Evolutionary conservation across 208 protist genomes (phyloP).

Genomic region (Trypanosoma lewisi): DNA sequence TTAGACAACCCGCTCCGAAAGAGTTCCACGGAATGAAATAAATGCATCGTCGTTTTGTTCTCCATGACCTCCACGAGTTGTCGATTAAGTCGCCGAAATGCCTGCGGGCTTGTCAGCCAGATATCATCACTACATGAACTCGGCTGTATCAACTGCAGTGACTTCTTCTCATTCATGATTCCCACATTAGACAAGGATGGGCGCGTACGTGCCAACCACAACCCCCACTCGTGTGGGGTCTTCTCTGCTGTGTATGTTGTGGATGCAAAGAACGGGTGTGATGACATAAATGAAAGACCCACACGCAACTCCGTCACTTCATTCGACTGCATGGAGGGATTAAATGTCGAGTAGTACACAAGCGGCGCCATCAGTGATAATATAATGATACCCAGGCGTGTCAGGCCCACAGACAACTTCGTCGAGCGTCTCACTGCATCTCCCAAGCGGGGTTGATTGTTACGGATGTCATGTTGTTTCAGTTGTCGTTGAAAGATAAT

Average conservation of each 20-base stretch:
- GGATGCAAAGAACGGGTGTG: constrained; percentile 50
- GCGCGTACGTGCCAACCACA: constrained; percentile 58
- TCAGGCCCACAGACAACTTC: constrained; percentile 48
- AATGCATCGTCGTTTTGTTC: constrained; percentile 28
- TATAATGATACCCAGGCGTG: constrained; percentile 49
- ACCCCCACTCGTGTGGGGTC: constrained; percentile 29
- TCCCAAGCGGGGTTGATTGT: constrained; percentile 28
- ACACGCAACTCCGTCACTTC: constrained; percentile 35
- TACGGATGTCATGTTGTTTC: constrained; percentile 22
- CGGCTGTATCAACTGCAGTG: constrained; percentile 52
- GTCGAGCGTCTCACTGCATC: constrained; percentile 26
- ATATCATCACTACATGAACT: constrained; percentile 49
- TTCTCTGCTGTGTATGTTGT: constrained; percentile 26
- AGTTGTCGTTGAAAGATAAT: constrained; percentile 45
- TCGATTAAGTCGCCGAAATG: constrained; percentile 19
- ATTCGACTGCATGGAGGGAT: constrained; percentile 62
- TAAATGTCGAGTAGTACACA: constrained; percentile 87
- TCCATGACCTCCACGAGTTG: constrained; percentile 29
- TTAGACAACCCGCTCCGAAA: constrained; percentile 15
- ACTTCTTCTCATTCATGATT: constrained; percentile 22
- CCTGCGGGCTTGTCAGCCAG: constrained; percentile 59
- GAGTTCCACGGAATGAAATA: constrained; percentile 40
- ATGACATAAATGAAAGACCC: constrained; percentile 53
- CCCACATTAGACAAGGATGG: constrained; percentile 43
- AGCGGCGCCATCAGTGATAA: constrained; percentile 74